Evolutionary conservation across 2,329 filamentous ascomycete genomes (phyloP).

Genomic region (Claviceps pazoutovae): DNA sequence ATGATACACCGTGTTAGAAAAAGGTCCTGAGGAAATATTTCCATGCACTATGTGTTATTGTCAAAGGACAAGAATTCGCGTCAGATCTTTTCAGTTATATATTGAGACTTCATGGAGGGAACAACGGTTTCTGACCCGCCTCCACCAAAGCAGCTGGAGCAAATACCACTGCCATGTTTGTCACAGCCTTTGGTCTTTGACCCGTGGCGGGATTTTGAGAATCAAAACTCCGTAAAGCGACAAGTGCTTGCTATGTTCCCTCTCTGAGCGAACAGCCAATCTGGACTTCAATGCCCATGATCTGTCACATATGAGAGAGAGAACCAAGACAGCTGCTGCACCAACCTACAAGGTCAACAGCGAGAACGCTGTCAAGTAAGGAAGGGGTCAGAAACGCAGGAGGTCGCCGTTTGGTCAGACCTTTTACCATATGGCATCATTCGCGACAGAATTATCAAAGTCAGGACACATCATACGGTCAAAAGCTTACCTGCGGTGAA

Average conservation of each 20-base stretch:
- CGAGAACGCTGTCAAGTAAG: background rate
- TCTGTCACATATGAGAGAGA: background rate
- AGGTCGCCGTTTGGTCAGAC: constrained; percentile 39
- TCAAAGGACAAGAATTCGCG: constrained; percentile 12
- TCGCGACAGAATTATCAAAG: constrained; percentile 9
- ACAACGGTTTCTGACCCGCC: constrained; percentile 32
- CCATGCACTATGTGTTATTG: background rate
- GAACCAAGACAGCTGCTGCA: background rate
- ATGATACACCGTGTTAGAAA: background rate
- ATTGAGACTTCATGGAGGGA: constrained; percentile 33
- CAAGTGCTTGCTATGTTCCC: constrained; percentile 6
- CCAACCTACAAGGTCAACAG: background rate
- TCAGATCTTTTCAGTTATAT: constrained; percentile 69
- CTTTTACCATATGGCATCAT: constrained; percentile 53
- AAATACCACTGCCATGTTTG: constrained; percentile 24
- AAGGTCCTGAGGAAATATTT: background rate
- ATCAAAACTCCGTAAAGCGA: constrained; percentile 40
- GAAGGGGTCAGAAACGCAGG: constrained; percentile 27
- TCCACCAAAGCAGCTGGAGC: constrained; percentile 3
- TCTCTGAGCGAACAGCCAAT: background rate
- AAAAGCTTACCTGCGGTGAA: background rate
- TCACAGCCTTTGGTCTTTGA: constrained; percentile 46
- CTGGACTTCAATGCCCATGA: background rate
- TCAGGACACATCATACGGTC: background rate
- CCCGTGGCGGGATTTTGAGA: constrained; percentile 27